Evolutionary conservation across 148 eudicot species (phyloP).

Genomic region (Salicornia ramosissima): DNA sequence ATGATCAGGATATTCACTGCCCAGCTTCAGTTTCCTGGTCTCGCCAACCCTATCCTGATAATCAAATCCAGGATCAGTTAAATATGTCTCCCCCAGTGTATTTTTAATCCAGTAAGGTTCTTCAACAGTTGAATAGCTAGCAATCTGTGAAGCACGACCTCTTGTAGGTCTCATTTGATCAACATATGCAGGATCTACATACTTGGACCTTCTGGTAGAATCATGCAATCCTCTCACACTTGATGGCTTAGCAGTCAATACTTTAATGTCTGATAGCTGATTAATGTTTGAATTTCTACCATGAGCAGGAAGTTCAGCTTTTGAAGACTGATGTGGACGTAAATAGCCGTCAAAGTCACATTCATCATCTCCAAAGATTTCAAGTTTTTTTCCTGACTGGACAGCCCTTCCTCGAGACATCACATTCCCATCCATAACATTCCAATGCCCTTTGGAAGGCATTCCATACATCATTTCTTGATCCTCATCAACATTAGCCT

Average conservation of each 20-base stretch:
- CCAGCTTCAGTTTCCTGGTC: constrained; percentile 46
- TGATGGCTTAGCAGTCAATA: constrained; percentile 74
- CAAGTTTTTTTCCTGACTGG: constrained; percentile 51
- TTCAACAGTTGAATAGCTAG: constrained; percentile 39
- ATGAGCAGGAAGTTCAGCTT: constrained; percentile 36
- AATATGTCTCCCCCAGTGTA: constrained; percentile 33
- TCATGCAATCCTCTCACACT: constrained; percentile 41
- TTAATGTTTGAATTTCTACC: constrained; percentile 56
- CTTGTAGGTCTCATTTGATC: constrained; percentile 43
- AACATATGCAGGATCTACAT: constrained; percentile 38
- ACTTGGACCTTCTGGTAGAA: constrained; percentile 43
- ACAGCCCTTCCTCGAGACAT: constrained; percentile 34
- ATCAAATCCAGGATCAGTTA: constrained; percentile 32
- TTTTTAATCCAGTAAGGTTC: constrained; percentile 41
- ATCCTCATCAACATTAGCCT: constrained; percentile 40
- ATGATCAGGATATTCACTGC: constrained; percentile 35
- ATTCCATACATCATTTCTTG: constrained; percentile 44
- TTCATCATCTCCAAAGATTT: constrained; percentile 38
- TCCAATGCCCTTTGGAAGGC: constrained; percentile 43
- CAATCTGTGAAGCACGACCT: constrained; percentile 32
- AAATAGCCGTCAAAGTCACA: constrained; percentile 33
- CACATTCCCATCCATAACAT: constrained; percentile 32
- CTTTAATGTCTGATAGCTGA: constrained; percentile 73
- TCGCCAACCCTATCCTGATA: constrained; percentile 37
- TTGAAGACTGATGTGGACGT: constrained; percentile 31